These are phyloP conservation scores for Heracleum sosnowskyi DNA, from an alignment of 129 eudicot species.

Conservation along the genomic window DNA sequence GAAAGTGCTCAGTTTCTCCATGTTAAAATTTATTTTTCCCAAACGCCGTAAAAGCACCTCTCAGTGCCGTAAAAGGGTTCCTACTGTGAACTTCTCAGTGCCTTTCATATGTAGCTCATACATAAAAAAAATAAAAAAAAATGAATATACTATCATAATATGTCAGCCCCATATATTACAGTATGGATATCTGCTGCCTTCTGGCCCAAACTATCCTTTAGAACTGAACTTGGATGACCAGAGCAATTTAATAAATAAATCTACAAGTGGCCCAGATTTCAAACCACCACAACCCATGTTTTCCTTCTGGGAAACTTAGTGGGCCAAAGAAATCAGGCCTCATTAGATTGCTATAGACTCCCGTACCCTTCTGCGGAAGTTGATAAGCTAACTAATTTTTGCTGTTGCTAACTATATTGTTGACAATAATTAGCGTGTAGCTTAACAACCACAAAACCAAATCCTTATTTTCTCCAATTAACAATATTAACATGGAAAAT, in stretches of 20 bases:
- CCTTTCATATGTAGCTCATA: too few species aligned
- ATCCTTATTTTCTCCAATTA: background rate
- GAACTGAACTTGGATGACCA: background rate
- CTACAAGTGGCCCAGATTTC: background rate
- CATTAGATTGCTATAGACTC: background rate
- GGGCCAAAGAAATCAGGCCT: background rate
- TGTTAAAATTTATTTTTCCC: too few species aligned
- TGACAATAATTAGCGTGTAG: background rate
- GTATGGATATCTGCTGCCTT: background rate
- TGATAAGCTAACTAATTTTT: background rate
- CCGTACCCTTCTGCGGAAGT: background rate
- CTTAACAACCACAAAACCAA: background rate
- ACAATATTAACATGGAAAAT: constrained; percentile 2
- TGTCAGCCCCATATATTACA: background rate
- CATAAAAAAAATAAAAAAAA: too few species aligned
- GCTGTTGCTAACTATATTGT: background rate
- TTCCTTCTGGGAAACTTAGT: background rate
- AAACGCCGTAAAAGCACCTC: too few species aligned
- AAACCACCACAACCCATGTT: constrained; percentile 2
- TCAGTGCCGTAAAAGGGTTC: too few species aligned
- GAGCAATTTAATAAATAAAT: background rate
- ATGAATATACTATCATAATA: too few species aligned
- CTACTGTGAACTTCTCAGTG: too few species aligned
- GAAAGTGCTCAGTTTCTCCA: too few species aligned
- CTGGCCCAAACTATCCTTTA: background rate